Percentiles rank a stretch among this genome's conserved stretches.
phyloP scores from a whole-genome alignment of 306 rosid species.

The Quercus variabilis region DNA sequence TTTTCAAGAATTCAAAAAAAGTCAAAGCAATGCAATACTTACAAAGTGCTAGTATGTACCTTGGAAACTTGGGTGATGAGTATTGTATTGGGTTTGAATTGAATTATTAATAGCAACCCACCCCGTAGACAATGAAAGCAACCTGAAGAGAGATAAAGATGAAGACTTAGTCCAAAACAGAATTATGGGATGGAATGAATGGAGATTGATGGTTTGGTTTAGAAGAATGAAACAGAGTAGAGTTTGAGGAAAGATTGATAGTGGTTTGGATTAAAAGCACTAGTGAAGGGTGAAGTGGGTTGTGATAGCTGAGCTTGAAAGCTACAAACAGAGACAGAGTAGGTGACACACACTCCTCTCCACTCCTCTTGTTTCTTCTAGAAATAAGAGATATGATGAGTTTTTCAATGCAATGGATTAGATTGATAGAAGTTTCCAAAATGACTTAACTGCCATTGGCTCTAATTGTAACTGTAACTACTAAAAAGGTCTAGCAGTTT shows the following conservation, averaged over 20 bases:
- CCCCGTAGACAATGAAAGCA: neutral
- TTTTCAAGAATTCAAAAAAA: slow-evolving; percentile 22
- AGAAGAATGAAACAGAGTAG: slow-evolving; percentile 26
- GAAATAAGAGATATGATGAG: slow-evolving; percentile 37
- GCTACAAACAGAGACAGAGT: slow-evolving; percentile 37
- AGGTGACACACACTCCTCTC: slow-evolving; percentile 39
- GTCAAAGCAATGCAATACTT: slow-evolving; percentile 15
- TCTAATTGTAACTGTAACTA: slow-evolving; percentile 5
- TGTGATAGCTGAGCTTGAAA: slow-evolving; percentile 58
- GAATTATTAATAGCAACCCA: slow-evolving; percentile 10
- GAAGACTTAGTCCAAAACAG: slow-evolving; percentile 16
- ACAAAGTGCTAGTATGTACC: slow-evolving; percentile 17
- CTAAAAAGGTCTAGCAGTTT: slow-evolving; percentile 4
- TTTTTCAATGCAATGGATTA: slow-evolving; percentile 38
- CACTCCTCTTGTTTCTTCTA: slow-evolving; percentile 25
- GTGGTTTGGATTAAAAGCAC: slow-evolving; percentile 50
- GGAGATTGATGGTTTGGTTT: neutral
- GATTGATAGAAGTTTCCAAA: slow-evolving; percentile 31
- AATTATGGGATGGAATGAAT: slow-evolving; percentile 30
- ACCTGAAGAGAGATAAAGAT: slow-evolving; percentile 9
- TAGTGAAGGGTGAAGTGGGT: slow-evolving; percentile 21
- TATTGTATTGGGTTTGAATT: neutral
- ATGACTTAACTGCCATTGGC: slow-evolving; percentile 70
- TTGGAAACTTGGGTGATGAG: slow-evolving; percentile 29
- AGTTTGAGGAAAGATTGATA: slow-evolving; percentile 26